These are phyloP conservation scores for Phytophthora vignae DNA, from an alignment of 352 stramenopile genomes.

Conservation along the genomic window DNA sequence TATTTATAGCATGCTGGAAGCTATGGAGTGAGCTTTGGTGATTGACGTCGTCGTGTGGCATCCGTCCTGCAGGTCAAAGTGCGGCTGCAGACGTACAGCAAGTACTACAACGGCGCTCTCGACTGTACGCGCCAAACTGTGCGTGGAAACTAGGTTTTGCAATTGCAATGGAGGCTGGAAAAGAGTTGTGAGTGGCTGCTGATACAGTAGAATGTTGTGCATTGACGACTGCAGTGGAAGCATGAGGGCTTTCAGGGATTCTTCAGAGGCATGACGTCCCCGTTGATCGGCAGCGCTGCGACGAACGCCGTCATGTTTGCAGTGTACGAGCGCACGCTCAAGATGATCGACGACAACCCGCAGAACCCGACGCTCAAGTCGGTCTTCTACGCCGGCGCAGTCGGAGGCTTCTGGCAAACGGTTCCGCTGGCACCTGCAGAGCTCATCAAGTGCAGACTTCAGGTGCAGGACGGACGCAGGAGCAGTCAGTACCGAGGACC, in stretches of 20 bases:
- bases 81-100: conserved; percentile 61
- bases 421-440: conserved; percentile 79
- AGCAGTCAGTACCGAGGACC: conserved; percentile 69
- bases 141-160: conserved; percentile 1
- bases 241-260: conserved; percentile 83
- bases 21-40: neutral
- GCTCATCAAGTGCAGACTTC: conserved; percentile 86
- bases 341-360: conserved; percentile 63
- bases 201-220: neutral
- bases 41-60: conserved; percentile 11
- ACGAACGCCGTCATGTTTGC: conserved; percentile 92
- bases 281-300: conserved; percentile 81
- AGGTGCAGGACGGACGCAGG: conserved; percentile 73
- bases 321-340: conserved; percentile 77
- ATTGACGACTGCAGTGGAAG: conserved; percentile 30
- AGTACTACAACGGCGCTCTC: conserved; percentile 61
- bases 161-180: neutral
- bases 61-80: conserved; percentile 61
- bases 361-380: conserved; percentile 66
- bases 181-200: conserved; percentile 1
- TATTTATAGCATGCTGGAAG: neutral
- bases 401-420: conserved; percentile 84
- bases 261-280: conserved; percentile 88
- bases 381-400: conserved; percentile 70
- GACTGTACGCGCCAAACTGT: conserved; percentile 60